These are phyloP conservation scores for Nicotiana undulata DNA, from an alignment of 257 asterid genomes.

Conservation along the genomic window DNA sequence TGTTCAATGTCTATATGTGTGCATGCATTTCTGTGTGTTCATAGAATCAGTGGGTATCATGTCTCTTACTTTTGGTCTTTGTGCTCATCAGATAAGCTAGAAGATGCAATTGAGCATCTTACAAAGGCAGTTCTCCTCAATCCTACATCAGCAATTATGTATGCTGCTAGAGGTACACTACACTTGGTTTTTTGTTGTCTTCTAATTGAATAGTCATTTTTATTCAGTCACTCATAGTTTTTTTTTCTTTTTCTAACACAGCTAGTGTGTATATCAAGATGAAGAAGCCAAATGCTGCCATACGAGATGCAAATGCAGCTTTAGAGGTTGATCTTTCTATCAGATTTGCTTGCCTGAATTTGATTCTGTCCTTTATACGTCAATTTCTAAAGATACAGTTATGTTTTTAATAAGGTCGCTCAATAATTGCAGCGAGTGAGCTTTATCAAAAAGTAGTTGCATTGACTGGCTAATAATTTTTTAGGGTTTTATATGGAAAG, in stretches of 20 bases:
- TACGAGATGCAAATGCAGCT: slow-evolving; percentile 92
- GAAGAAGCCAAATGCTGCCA: slow-evolving; percentile 98
- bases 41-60: not conserved
- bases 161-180: slow-evolving; percentile 67
- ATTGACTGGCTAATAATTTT: not conserved
- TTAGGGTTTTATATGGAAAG: too few species aligned
- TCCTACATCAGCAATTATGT: slow-evolving; percentile 91
- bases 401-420: not conserved
- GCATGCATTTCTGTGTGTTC: not conserved
- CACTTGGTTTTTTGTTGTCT: not conserved
- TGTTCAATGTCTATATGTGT: not conserved
- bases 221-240: not conserved
- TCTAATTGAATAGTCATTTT: not conserved
- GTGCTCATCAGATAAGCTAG: slow-evolving; percentile 55
- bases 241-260: slow-evolving; percentile 19
- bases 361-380: not conserved
- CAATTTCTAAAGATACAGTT: not conserved
- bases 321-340: slow-evolving; percentile 48
- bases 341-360: not conserved
- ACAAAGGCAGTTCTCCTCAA: slow-evolving; percentile 73
- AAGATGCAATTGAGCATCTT: slow-evolving; percentile 76
- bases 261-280: slow-evolving; percentile 81
- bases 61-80: not conserved
- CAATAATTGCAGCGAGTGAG: not conserved
- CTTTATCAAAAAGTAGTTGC: not conserved